Evolutionary conservation across 164 flowering plant genomes (phyloP), one percentile per base, ranked within the genome.

Genomic region (Berberis vulgaris): DNA sequence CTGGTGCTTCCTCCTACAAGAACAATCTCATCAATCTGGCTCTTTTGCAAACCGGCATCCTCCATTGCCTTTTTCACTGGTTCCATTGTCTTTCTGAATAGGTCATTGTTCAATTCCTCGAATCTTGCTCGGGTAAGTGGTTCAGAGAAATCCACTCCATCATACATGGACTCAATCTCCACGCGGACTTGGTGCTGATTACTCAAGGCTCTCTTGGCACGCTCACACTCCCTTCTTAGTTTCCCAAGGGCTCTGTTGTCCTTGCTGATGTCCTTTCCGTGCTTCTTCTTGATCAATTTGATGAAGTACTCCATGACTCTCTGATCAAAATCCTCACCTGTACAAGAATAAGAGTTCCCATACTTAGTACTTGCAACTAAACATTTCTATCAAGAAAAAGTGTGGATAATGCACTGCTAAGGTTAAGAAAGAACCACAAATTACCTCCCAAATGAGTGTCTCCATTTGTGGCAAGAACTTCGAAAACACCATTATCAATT

Each of bases 161-260:
- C 78, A 40, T 52, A 71, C 2, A 74, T 65, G 45, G 78, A 74
- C 64, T 74, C 74, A 44, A 74, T 74, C 65, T 74, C 74, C 49
- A 74, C 78, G 0, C 72, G 78, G 62, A 72, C 75, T 56, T 72
- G 76, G 62, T 72, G 76, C 60, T 75, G 78, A 47, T 69, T 69
- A 49, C 73, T 72, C 65, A 75, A 68, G 41, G 73, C 75, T 69
- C 78, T 72, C 73, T 75, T 75, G 45, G 78, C 78, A 13, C 76
- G 73, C 57, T 75, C 78, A 64, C 71, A 62, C 56, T 69, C 76
- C 50, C 73, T 72, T 59, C 75, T 75, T 56, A 75, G 66, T 61
- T 72, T 75, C 13, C 78, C 75, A 66, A 75, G 75, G 49, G 78
- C 78, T 43, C 71, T 69, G 65, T 69, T 69, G 57, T 75, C 73